phyloP scores from a whole-genome alignment of 768 basidiomycete species.

The Calocybe indica region DNA sequence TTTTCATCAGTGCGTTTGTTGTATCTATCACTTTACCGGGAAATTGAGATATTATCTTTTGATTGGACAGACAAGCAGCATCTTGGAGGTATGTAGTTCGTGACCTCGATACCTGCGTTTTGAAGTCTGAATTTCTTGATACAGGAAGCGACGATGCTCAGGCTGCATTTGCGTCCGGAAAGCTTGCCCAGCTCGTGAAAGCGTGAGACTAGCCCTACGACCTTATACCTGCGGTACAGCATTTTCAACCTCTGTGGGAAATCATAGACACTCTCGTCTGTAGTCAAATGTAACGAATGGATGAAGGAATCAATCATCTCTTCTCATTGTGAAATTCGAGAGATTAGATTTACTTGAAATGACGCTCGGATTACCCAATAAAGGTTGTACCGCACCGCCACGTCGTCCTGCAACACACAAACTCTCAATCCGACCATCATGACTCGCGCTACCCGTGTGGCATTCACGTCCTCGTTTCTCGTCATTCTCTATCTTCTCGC shows the following conservation, averaged over 20 bases:
- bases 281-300: no score
- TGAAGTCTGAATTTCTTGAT: background rate
- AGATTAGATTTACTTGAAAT: no score
- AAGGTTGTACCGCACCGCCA: background rate
- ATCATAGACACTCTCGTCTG: no score
- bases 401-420: background rate
- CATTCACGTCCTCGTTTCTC: slow-evolving; percentile 34
- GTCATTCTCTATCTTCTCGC: slow-evolving; percentile 49
- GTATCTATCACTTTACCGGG: background rate
- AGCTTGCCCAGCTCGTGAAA: slow-evolving; percentile 21
- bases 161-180: slow-evolving; percentile 22
- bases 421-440: slow-evolving; percentile 25
- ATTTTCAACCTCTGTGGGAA: background rate
- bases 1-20: slow-evolving; percentile 60
- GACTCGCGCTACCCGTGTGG: slow-evolving; percentile 58
- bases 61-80: slow-evolving; percentile 38
- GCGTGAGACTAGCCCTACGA: slow-evolving; percentile 18
- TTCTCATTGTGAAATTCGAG: no score
- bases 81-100: slow-evolving; percentile 42
- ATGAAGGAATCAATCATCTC: no score
- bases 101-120: background rate
- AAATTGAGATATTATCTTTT: background rate
- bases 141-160: slow-evolving; percentile 34
- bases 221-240: background rate
- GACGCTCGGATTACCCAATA: no score